A percentile compares a stretch with the other conserved stretches of the same genome.
These are phyloP conservation scores for Aspergillus luchuensis DNA, from an alignment of 2,329 filamentous ascomycete genomes.

Conservation along the genomic window DNA sequence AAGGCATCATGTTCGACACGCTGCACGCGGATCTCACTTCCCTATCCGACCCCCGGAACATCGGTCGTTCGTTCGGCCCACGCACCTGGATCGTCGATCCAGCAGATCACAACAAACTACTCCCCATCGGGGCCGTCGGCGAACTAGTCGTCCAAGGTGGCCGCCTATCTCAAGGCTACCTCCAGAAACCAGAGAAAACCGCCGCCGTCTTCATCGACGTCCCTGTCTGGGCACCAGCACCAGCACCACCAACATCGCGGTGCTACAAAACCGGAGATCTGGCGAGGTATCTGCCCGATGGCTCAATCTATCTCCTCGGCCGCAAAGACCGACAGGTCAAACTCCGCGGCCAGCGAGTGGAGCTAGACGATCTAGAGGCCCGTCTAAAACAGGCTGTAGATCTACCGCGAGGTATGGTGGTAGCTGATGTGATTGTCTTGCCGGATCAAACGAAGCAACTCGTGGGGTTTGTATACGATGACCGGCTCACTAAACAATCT, in stretches of 20 bases:
- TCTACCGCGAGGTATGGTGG: neutral
- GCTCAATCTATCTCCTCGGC: neutral
- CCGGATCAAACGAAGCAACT: neutral
- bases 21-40: neutral
- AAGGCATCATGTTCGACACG: constrained; percentile 22
- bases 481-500: neutral
- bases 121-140: constrained; percentile 17
- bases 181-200: neutral
- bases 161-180: neutral
- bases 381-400: neutral
- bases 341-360: neutral
- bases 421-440: neutral
- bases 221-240: neutral
- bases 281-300: neutral
- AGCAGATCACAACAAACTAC: constrained; percentile 30
- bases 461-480: neutral
- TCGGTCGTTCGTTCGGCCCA: too few relatives aligned
- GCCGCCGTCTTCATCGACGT: neutral
- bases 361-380: neutral
- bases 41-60: neutral
- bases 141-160: constrained; percentile 32
- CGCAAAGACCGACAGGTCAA: neutral
- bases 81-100: constrained; percentile 30
- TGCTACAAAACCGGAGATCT: neutral
- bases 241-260: neutral